Percentiles rank a stretch among this genome's conserved stretches.
These are phyloP conservation scores for Naematelia aurantialba DNA, from an alignment of 768 basidiomycete genomes.

Conservation along the genomic window DNA sequence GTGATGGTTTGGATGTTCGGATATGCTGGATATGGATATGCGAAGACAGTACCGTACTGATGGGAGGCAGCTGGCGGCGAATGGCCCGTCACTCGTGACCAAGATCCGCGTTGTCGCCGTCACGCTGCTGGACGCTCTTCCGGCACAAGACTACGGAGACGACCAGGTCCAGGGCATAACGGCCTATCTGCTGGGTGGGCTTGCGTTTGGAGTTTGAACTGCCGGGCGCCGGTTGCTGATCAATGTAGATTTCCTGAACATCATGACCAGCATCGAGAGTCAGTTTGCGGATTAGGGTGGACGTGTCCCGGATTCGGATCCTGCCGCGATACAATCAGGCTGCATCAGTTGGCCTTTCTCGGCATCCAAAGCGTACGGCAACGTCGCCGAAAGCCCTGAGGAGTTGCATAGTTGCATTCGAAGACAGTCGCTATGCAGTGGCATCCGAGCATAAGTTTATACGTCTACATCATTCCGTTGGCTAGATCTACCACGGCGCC, in stretches of 20 bases:
- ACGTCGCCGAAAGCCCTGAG: no score
- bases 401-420: no score
- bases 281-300: conserved; percentile 27
- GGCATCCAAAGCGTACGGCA: no score
- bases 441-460: no score
- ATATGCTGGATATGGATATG: not conserved
- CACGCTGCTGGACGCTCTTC: conserved; percentile 30
- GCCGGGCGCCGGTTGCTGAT: not conserved
- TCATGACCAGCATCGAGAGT: conserved; percentile 34
- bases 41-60: not conserved
- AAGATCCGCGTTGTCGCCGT: conserved; percentile 34
- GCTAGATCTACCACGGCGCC: not conserved
- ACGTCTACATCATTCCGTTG: no score
- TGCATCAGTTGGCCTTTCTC: no score
- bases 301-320: no score
- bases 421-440: no score
- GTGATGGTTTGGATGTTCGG: not conserved
- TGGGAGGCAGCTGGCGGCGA: conserved; percentile 25
- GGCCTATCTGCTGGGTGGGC: conserved; percentile 28
- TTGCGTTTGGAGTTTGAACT: not conserved
- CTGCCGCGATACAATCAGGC: no score
- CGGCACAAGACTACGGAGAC: conserved; percentile 23
- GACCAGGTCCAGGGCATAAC: conserved; percentile 29
- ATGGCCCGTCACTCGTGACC: conserved; percentile 31
- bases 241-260: conserved; percentile 27